Base-by-base conservation (phyloP, 148 eudicot species). In the Amaranthus cruentus region DNA sequence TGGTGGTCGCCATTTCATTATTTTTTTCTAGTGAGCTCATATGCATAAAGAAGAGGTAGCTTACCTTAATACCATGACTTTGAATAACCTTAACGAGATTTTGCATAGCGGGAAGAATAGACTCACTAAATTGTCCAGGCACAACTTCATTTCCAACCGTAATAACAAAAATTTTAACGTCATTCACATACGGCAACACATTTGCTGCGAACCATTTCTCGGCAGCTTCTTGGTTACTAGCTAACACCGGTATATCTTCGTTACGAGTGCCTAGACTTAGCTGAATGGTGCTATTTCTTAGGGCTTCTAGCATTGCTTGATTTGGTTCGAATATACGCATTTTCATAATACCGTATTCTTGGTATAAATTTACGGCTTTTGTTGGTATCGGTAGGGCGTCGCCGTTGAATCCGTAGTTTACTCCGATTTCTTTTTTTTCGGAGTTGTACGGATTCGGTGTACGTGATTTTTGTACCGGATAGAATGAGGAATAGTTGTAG, bases 261-360 rank as follows among this genome's bases (percentile, higher is more conserved):
- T 68, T 68, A 6, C 6, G 13, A n/a, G 52, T 46, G 9, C 71
- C 71, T 21, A 68, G 11, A 21, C 9, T 48, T 7, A 68, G 57
- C 0, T 47, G 12, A 15, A 67, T n/a, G 4, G 42, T 55, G 4
- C 43, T 48, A 3, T 55, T 55, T 67, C 11, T 68, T 2, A 68
- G 71, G 6, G 56, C 57, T 8, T 50, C 57, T 4, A 68, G 55
- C 71, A 68, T 14, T 2, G 12, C n/a, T 4, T 9, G 46, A 11
- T 51, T 49, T 21, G 71, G 71, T 49, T 68, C 58, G 10, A 68
- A 68, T 15, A 68, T n/a, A 8, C 71, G 9, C 71, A 68, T 68
- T 14, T 50, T 38, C 6, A 10, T 14, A 0, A 68, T 51, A 68
- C 71, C 71, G 15, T 68, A 51, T 68, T n/a, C 4, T 68, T 68